A percentile compares a stretch with the other conserved stretches of the same genome.
phyloP scores from a whole-genome alignment of 2,329 filamentous ascomycete species.

The Ceratocystis cacaofunesta region DNA sequence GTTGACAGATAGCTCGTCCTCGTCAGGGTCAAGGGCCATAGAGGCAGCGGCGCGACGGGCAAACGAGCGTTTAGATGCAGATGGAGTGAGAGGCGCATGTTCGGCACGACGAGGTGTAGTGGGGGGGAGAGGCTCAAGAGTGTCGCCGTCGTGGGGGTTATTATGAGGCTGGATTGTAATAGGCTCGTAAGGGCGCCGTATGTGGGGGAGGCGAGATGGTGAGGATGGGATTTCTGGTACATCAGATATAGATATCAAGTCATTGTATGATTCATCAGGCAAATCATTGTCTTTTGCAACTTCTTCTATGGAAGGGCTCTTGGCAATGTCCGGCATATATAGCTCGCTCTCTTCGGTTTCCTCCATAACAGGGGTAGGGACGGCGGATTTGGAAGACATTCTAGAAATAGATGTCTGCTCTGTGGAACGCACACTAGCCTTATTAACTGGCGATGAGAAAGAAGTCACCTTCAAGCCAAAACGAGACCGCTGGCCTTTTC shows the following conservation, averaged over 20 bases:
- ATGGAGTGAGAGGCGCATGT: slow-evolving; percentile 24
- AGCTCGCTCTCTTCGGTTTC: neutral
- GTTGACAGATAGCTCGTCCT: slow-evolving; percentile 28
- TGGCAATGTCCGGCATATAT: neutral
- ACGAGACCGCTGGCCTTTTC: neutral
- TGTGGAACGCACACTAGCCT: neutral
- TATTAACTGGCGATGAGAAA: slow-evolving; percentile 10
- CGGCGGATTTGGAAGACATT: neutral
- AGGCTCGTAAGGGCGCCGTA: neutral
- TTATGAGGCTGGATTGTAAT: neutral
- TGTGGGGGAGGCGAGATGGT: neutral
- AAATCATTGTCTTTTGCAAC: neutral
- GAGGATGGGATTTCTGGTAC: neutral
- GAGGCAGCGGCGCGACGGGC: slow-evolving; percentile 29
- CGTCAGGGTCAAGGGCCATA: slow-evolving; percentile 26
- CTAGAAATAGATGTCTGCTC: neutral
- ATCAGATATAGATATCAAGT: neutral
- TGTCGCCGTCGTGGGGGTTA: neutral
- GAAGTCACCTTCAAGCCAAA: neutral
- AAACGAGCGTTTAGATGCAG: slow-evolving; percentile 21
- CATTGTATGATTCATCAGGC: neutral
- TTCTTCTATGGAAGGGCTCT: neutral
- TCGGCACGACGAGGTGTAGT: slow-evolving; percentile 21
- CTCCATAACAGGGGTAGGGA: neutral
- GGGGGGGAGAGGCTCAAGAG: neutral